Evolutionary conservation across 2,329 filamentous ascomycete species (phyloP), one percentile per base, ranked within the genome.

Genomic region (Aureobasidium sp.): DNA sequence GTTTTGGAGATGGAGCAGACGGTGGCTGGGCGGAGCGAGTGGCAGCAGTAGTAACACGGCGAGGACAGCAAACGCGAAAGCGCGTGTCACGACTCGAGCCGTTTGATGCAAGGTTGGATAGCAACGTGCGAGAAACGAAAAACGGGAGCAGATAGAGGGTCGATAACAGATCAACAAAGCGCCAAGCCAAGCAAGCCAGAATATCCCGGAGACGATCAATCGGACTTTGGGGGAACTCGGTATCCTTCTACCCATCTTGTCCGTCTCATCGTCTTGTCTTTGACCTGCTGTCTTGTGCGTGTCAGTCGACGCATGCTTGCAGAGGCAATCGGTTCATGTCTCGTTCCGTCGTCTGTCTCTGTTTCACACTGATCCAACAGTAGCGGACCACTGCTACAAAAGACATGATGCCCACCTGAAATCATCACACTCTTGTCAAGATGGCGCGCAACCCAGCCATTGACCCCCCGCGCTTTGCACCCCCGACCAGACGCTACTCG

Each of bases 361-460:
- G 44, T 48, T 48, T 48, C 44, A 35, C 30, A 45, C 17, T 45
- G 29, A 45, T 45, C 41, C 29, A 32, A 21, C 29, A 48, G 45
- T 12, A 34, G 11, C 25, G 25, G 27, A n/a, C 41, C 24, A 47
- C 30, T 35, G 30, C 30, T 48, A 14, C 44, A 27, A 19, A 37
- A 37, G 14, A 19, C 11, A 37, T 48, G 44, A 48, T n/a, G 41
- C 29, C 40, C 35, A 30, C 37, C 25, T 37, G 48, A 34, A 35
- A 32, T 29, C 48, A 30, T 19, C 35, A 24, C 25, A 41, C 38
- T 27, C 24, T 37, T 27, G n/a, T n/a, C n/a, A n/a, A n/a, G n/a
- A 62, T 63, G 62, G 54, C 60, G 16, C 48, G 58, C 14, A 62
- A 65, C 45, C 61, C 64, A 12, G 57, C 64, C 37, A 61, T 63